Base-by-base conservation (phyloP, 768 basidiomycete species). In the Austroboletus eburneus region DNA sequence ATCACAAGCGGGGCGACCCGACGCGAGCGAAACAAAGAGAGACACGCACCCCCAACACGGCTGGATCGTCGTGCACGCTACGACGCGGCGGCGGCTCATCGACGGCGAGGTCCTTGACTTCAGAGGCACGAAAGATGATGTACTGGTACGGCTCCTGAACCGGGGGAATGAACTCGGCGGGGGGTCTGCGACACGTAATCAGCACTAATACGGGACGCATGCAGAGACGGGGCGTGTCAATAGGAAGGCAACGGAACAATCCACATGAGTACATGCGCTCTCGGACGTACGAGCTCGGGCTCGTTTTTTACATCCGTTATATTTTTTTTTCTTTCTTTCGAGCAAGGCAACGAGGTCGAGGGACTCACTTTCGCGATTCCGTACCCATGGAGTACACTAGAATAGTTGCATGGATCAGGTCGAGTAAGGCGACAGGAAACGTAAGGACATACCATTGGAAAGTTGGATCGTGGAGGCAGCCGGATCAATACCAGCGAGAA, bases 71-170 rank as follows among this genome's bases (percentile, higher is more conserved):
- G 49, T 85, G 85, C 14, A 90, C 81, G 57, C 77, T 87, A 41
- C 81, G 74, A 30, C 74, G 68, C 1, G 75, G 70, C 24, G 69
- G 50, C 2, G 78, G 75, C 49, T 89, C 85, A 57, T 92, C 89
- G 13, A 92, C 87, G 22, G 85, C 76, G n/a, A 91, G 75, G 60
- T 92, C 89, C 59, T 91, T 91, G 51, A 91, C 89, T 66, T 92
- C 88, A 3, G 87, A 87, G 7, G 89, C 89, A 43, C 87, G 87
- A 69, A 93, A 93, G 53, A 93, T 87, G 67, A 93, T 91, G 67
- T 89, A 91, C 53, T 86, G 78, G 63, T 91, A 93, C 0, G 88
- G 87, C 49, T 86, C 85, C 62, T 82, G 80, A 36, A 85, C 83
- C 0, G 90, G 87, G 4, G 90, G 85, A 47, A 91, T 89, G 66